Evolutionary conservation across 2,329 filamentous ascomycete species (phyloP), one percentile per base, ranked within the genome.

Genomic region (Penicillium decumbens): DNA sequence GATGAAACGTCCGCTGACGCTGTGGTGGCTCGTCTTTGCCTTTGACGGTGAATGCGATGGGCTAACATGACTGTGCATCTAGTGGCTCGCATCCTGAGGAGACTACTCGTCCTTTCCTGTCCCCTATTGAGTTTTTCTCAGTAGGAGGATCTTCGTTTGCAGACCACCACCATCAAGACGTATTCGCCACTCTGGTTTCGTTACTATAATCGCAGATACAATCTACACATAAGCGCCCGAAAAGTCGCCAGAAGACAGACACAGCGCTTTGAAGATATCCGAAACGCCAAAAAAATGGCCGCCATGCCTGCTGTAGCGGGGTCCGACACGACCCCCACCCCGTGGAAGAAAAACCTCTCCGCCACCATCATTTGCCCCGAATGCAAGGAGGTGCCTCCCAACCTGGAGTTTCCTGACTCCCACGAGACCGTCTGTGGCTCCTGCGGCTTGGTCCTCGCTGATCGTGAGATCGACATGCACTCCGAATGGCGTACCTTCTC

Each of bases 401-500:
- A 95, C 57, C 77, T 98, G 30, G 82, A 93, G 40, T 93, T 97
- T 67, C 93, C 97, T 68, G 93, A 92, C 67, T 90, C 90, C 5
- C 88, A 85, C 57, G 93, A 98, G 70, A 88, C 95, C 68, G 89
- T 98, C 47, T 98, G 93, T 68, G 87, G 81, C 50, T 89, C 87
- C 54, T 98, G 93, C 65, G 93, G 93, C 32, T 79, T 96, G 29
- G 93, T 98, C 5, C 81, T 98, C 27, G 87, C 88, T 52, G 88
- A 92, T 65, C 87, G 89, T 58, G 90, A 93, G 68, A 91, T 98
- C 65, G 95, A 98, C 68, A 95, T 89, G 53, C 87, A 95, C 55
- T 95, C 90, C 41, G 93, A 98, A 75, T 98, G 93, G 93, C 89
- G 93, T 68, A 98, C 93, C 0, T 98, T 98, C 74, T 90, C 91